phyloP scores from a whole-genome alignment of 805 yeast genomes.

The Ogataea siamensis region DNA sequence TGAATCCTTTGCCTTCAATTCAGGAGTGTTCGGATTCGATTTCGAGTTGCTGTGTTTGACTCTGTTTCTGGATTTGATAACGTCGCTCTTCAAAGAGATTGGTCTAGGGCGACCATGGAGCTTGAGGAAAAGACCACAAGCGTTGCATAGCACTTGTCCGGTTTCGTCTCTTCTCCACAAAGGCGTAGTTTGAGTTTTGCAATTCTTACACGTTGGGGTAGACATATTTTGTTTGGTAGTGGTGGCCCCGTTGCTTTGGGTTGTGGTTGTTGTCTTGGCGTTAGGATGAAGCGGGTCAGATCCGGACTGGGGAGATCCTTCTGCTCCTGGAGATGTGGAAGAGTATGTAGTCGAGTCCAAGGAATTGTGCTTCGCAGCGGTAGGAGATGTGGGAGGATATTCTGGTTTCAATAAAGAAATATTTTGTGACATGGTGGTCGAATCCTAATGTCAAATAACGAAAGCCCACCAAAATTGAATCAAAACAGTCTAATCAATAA shows the following conservation, averaged over 20 bases:
- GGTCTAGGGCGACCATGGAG: conserved; percentile 93
- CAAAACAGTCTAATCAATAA: conserved; percentile 1
- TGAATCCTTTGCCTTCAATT: conserved; percentile 49
- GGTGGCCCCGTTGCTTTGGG: conserved; percentile 59
- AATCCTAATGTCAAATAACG: conserved; percentile 2
- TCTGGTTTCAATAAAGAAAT: conserved; percentile 14
- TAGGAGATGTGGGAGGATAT: conserved; percentile 11
- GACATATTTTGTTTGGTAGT: conserved; percentile 63
- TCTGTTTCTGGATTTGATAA: conserved; percentile 87
- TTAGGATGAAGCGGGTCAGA: conserved; percentile 49
- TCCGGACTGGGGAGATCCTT: conserved; percentile 11
- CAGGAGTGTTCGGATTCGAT: conserved; percentile 54
- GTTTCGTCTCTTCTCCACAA: conserved; percentile 93
- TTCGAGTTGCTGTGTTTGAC: conserved; percentile 51
- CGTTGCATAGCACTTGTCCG: conserved; percentile 88
- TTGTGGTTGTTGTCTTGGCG: conserved; percentile 55
- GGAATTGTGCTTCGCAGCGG: conserved; percentile 4
- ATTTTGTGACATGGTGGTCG: conserved; percentile 11
- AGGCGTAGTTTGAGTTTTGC: conserved; percentile 91
- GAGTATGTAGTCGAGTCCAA: conserved; percentile 5
- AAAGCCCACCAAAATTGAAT: conserved; percentile 7
- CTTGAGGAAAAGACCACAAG: conserved; percentile 87
- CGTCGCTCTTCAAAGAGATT: conserved; percentile 85
- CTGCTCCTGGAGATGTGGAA: conserved; percentile 14
- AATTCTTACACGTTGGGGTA: conserved; percentile 79